Base-by-base conservation (phyloP, 2,329 filamentous ascomycete genomes). In the Aureobasidium sp. region DNA sequence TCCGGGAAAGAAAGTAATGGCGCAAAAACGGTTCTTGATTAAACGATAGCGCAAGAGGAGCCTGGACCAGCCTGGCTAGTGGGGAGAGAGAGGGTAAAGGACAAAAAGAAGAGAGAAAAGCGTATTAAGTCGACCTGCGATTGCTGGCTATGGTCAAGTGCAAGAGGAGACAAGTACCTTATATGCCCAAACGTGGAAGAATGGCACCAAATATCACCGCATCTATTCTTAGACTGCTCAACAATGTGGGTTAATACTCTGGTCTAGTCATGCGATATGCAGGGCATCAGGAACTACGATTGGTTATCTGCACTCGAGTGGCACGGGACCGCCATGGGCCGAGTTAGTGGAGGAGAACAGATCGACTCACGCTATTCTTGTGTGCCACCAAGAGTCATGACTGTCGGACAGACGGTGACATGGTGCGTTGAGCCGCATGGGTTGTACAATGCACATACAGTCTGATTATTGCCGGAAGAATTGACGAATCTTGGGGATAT, bases 171-270 rank as follows among this genome's bases (percentile, higher is more conserved):
- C 54, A 61, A 69, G 73, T 76, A 76, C 73, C 75, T 78, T 79
- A 79, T 78, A 78, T 77, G 71, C 72, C 68, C 75, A 69, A 65
- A 75, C 72, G 71, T 69, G 71, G 69, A 69, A 72, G 72, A 79
- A 76, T 71, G 70, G 64, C 65, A 62, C 62, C 67, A 69, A 74
- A 74, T 69, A 71, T 66, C 62, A 61, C 65, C 63, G 57, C 67
- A 74, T 77, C 78, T 80, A 80, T 79, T 78, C 74, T 77, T 78
- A 75, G 78, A 75, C 65, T 61, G 66, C 67, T 53, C 57, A 59
- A 64, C 62, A 63, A 64, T 58, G 61, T 56, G 60, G 62, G 59
- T 65, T 63, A 66, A 63, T 52, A 31, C n/a, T 27, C 27, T 42
- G 24, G 19, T 14, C 54, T 63, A 63, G 63, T 63, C 61, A 61